Conservation (phyloP, 257 asterid genomes). For the Thymus quinquecostatus region DNA sequence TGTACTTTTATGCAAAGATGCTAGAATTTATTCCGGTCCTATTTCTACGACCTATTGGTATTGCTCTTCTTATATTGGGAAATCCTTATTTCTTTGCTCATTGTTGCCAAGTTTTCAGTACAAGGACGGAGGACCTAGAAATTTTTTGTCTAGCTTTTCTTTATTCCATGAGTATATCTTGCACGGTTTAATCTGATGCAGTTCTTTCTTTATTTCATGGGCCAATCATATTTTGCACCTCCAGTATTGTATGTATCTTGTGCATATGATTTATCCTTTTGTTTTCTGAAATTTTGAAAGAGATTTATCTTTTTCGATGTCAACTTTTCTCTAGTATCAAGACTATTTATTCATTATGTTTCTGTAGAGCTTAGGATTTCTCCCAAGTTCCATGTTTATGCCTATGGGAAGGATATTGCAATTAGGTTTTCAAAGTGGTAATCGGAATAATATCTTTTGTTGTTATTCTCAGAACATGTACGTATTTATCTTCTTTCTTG, state of each 20-base stretch:
- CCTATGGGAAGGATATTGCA: constrained; percentile 17
- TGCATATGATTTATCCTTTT: constrained; percentile 9
- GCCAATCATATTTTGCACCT: background rate
- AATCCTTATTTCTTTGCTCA: background rate
- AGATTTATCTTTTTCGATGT: constrained; percentile 6
- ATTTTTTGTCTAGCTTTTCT: constrained; percentile 13
- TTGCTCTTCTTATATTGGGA: background rate
- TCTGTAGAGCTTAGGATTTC: constrained; percentile 7
- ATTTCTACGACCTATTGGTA: constrained; percentile 11
- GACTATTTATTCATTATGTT: background rate
- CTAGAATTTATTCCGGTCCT: constrained; percentile 5
- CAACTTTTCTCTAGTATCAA: constrained; percentile 17
- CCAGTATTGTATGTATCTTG: background rate
- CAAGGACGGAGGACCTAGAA: constrained; percentile 2
- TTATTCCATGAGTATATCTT: constrained; percentile 6
- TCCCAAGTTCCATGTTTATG: constrained; percentile 16
- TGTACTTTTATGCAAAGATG: constrained; percentile 21
- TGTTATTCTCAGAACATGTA: constrained; percentile 19
- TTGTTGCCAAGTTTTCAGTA: constrained; percentile 3
- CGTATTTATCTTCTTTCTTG: constrained; percentile 31
- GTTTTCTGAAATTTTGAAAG: background rate
- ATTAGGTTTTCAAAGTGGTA: constrained; percentile 13
- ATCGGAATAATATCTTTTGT: constrained; percentile 19
- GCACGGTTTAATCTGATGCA: background rate
- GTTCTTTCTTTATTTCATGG: background rate